Conservation (phyloP, 805 yeast genomes). For the Wickerhamiella slavikovae region DNA sequence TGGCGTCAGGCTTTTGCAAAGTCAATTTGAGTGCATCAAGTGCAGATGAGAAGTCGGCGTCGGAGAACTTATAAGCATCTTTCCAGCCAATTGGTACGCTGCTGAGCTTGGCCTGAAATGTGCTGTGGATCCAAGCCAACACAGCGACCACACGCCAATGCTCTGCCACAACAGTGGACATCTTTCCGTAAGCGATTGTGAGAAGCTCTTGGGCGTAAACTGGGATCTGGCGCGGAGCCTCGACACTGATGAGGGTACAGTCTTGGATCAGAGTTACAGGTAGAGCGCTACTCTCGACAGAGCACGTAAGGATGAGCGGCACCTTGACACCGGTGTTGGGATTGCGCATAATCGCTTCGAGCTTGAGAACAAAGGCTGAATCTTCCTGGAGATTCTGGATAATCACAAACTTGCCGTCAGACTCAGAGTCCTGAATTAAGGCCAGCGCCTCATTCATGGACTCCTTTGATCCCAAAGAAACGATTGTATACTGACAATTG, state of each 20-base stretch:
- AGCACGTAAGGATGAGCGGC: conserved; percentile 47
- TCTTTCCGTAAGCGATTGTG: conserved; percentile 9
- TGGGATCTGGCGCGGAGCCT: conserved; percentile 41
- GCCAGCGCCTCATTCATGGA: conserved; percentile 35
- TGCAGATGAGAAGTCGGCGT: conserved; percentile 43
- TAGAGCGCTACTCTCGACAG: conserved; percentile 22
- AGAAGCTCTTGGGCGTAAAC: conserved; percentile 24
- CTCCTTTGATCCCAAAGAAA: conserved; percentile 63
- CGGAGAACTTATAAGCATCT: conserved; percentile 46
- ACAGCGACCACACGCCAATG: conserved; percentile 29
- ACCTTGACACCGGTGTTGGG: conserved; percentile 19
- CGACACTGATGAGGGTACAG: conserved; percentile 38
- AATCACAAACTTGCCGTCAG: conserved; percentile 47
- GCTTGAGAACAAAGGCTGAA: conserved; percentile 33
- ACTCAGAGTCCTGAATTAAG: conserved; percentile 27
- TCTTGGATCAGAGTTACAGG: conserved; percentile 37
- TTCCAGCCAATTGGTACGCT: conserved; percentile 44
- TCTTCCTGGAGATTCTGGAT: conserved; percentile 71
- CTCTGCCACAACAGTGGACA: conserved; percentile 22
- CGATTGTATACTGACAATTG: conserved; percentile 17
- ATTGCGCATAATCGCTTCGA: conserved; percentile 19
- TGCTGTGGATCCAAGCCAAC: conserved; percentile 50
- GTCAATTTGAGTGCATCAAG: conserved; percentile 23
- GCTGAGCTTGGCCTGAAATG: conserved; percentile 36
- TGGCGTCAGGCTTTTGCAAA: neutral